Base-by-base conservation (phyloP, 2,329 filamentous ascomycete genomes). In the Byssothecium circinans region DNA sequence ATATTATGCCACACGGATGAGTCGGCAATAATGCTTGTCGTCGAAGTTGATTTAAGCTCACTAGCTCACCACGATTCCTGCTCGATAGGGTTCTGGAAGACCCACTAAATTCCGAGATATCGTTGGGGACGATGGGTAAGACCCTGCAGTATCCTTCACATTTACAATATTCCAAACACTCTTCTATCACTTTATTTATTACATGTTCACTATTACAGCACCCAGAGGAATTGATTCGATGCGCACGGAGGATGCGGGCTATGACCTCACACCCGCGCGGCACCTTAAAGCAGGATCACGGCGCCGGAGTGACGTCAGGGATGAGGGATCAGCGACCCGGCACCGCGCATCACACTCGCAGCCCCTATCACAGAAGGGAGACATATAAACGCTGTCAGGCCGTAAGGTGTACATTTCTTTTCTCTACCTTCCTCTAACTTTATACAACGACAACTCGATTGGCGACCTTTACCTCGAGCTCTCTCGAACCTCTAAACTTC, bases 251-350 rank as follows among this genome's bases (percentile, higher is more conserved):
- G 41, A 29, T 40, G 15, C 14, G 20, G 29, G 34, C 22, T 39
- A 45, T 58, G 55, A 58, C 50, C 50, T 58, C 55, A 58, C 49
- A 29, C 32, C 29, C 45, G 42, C 43, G n/a, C n/a, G n/a, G n/a
- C n/a, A n/a, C n/a, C n/a, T n/a, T n/a, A n/a, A n/a, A n/a, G n/a
- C n/a, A n/a, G n/a, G n/a, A n/a, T n/a, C n/a, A n/a, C n/a, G n/a
- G n/a, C 29, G 44, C 41, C 22, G 37, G 25, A 34, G 47, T 49
- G 37, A 25, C 34, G 49, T 35, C 35, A 41, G 22, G 17, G 45
- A 51, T 50, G 47, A 41, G 41, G n/a, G n/a, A n/a, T n/a, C n/a
- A n/a, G n/a, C n/a, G n/a, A n/a, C n/a, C n/a, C n/a, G n/a, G n/a
- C n/a, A n/a, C n/a, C n/a, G n/a, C n/a, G n/a, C n/a, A n/a, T n/a